Base-by-base conservation (phyloP, 2,329 filamentous ascomycete genomes). In the Calonectria honghensis region DNA sequence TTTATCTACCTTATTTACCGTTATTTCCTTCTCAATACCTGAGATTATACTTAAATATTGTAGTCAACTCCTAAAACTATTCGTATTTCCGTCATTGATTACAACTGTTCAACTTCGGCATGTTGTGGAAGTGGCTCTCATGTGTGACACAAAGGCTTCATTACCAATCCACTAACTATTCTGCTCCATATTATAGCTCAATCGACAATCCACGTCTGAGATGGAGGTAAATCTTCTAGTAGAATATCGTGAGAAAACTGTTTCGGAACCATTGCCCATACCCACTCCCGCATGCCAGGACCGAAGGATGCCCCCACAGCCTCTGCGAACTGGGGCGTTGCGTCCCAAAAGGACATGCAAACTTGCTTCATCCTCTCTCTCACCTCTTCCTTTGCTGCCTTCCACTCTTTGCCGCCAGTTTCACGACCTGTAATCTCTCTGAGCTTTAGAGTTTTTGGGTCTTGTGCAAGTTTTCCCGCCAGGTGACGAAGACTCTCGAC, bases 191-290 rank as follows among this genome's bases (percentile, higher is more conserved):
- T 41, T 14, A 10, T 48, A 11, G 37, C 13, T 37, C 10, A 41
- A 27, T 63, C 57, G 5, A 63, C 57, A 41, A 63, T 18, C 57
- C 57, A 63, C 20, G 31, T 18, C 24, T 63, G 57, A n/a, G 10
- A 24, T 14, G 29, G 37, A 2, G 57, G 57, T 29, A 63, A 27
- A 13, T 41, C 57, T 24, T 63, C 24, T 9, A 63, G n/a, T 20
- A 63, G 24, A 41, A 63, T 63, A 29, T 63, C 57, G 9, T 63
- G 57, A 27, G 57, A 41, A 63, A 63, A 41, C 24, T 41, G 35
- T 41, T 63, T 63, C 7, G 57, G 57, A 41, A 63, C 20, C 35
- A 63, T 24, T 20, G 35, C 57, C 57, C 57, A 63, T 31, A 41
- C 24, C 13, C 14, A 63, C 14, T 63, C 57, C 24, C 35, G 41